These are phyloP conservation scores for Hypoxylon sp. DNA, from an alignment of 2,329 filamentous ascomycete genomes.

Conservation along the genomic window DNA sequence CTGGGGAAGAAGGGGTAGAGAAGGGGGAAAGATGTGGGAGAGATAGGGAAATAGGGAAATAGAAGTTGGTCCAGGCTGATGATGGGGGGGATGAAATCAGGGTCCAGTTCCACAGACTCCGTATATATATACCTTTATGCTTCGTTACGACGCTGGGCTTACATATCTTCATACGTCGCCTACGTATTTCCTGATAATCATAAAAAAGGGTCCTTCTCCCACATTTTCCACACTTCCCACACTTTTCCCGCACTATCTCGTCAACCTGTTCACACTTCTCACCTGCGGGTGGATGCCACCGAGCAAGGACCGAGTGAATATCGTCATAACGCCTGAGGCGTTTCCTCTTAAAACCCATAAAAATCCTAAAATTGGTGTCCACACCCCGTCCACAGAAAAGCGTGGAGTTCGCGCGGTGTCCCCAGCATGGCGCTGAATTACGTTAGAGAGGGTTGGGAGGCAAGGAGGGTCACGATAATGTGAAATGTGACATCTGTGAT, in stretches of 20 bases:
- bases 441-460: constrained; percentile 3
- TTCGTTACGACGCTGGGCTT: constrained; percentile 30
- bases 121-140: constrained; percentile 41
- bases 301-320: constrained; percentile 45
- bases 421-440: constrained; percentile 22
- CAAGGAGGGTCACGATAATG: constrained; percentile 16
- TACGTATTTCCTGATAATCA: constrained; percentile 33
- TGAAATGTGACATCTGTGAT: constrained; percentile 35
- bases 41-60: constrained; percentile 25
- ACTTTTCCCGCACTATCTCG: constrained; percentile 3
- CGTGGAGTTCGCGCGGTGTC: constrained; percentile 8
- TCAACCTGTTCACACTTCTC: constrained; percentile 14
- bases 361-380: constrained; percentile 32
- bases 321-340: constrained; percentile 38
- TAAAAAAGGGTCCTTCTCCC: constrained; percentile 37
- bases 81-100: constrained; percentile 26
- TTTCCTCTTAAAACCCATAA: constrained; percentile 23
- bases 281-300: constrained; percentile 38
- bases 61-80: constrained; percentile 38
- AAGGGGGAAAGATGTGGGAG: constrained; percentile 5
- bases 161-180: constrained; percentile 12
- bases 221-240: background rate
- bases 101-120: constrained; percentile 36
- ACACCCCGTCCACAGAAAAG: constrained; percentile 23
- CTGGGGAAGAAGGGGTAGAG: constrained; percentile 16